Evolutionary conservation across 441 rosid genomes (phyloP).

Genomic region (Croton setiger): DNA sequence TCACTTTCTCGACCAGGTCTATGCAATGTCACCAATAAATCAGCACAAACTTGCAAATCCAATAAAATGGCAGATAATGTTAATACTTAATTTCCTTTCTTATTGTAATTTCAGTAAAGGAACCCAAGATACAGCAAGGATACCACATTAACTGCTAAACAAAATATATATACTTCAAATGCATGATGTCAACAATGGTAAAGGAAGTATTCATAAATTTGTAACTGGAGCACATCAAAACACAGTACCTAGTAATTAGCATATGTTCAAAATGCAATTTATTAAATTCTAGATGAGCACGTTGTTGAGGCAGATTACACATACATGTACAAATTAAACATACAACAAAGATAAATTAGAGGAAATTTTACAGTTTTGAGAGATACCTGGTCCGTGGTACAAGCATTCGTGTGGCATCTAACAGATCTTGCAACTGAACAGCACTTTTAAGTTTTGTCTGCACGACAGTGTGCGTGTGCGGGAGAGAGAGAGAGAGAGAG

Average conservation of each 20-base stretch:
- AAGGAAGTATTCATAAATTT: constrained; percentile 3
- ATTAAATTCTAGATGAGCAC: background rate
- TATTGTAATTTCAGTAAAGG: background rate
- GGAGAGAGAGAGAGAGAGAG: background rate
- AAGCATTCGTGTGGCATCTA: constrained; percentile 96
- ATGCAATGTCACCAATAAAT: constrained; percentile 5
- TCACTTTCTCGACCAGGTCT: constrained; percentile 95
- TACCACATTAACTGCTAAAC: background rate
- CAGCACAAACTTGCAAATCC: background rate
- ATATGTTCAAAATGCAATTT: background rate
- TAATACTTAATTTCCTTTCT: background rate
- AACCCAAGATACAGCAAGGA: background rate
- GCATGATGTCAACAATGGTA: constrained; percentile 1
- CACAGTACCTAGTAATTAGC: background rate
- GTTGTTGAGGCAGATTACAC: background rate
- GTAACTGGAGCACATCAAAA: no score
- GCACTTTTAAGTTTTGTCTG: constrained; percentile 99
- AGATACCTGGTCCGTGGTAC: constrained; percentile 95
- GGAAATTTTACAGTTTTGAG: constrained; percentile 4
- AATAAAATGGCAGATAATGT: background rate
- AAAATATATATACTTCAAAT: background rate
- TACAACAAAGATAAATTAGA: constrained; percentile 13
- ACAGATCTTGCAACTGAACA: constrained; percentile 94
- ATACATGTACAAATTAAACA: background rate
- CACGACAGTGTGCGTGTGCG: constrained; percentile 7